Conservation (phyloP, 768 basidiomycete genomes). For the Tricholoma sp. region DNA sequence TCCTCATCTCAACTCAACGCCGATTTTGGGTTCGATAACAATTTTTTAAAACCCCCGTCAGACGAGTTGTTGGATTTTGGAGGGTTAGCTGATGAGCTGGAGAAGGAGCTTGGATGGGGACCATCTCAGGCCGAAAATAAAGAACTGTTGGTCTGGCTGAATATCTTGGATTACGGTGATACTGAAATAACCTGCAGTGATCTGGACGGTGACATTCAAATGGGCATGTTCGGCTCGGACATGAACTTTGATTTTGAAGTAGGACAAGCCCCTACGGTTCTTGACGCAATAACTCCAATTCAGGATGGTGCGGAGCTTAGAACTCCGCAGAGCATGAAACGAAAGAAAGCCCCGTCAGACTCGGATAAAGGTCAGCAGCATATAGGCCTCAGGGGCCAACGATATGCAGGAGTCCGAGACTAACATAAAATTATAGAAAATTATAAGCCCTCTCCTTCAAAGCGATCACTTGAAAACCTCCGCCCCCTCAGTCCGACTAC, state of each 20-base stretch:
- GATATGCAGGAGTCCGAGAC: background rate
- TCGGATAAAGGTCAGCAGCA: conserved; percentile 12
- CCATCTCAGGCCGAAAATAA: conserved; percentile 19
- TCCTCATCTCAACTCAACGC: conserved; percentile 56
- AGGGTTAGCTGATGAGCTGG: conserved; percentile 70
- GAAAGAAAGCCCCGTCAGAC: conserved; percentile 8
- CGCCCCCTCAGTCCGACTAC: conserved; percentile 23
- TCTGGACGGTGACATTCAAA: background rate
- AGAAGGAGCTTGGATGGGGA: conserved; percentile 73
- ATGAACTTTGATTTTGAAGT: conserved; percentile 25
- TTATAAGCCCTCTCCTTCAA: background rate
- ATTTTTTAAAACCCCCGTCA: conserved; percentile 39
- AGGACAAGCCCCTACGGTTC: background rate
- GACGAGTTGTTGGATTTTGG: conserved; percentile 50
- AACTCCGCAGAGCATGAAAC: conserved; percentile 2
- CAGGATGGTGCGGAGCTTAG: background rate
- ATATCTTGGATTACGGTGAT: background rate
- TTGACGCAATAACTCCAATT: background rate
- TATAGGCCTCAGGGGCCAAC: background rate
- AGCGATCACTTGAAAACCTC: background rate
- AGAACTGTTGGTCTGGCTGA: background rate
- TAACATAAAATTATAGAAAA: background rate
- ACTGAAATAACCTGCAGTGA: background rate
- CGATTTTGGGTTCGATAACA: conserved; percentile 47
- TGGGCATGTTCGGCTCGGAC: conserved; percentile 1